phyloP scores from a whole-genome alignment of 139 green algal genomes.

The Asterochloris erici region DNA sequence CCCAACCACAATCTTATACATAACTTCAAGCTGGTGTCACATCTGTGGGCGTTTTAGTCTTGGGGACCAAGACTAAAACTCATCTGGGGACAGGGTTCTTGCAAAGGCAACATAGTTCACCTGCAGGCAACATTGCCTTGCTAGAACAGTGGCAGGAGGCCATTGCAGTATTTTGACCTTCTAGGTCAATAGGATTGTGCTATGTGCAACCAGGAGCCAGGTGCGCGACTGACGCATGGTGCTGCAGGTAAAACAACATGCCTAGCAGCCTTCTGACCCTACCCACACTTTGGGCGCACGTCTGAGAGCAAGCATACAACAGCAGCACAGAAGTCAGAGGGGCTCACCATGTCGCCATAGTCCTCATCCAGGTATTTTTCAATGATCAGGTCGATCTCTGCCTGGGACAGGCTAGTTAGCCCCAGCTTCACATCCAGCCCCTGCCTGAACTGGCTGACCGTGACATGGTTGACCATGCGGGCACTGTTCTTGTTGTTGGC shows the following conservation, averaged over 20 bases:
- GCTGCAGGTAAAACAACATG: not conserved
- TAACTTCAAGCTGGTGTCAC: no score
- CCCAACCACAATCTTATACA: no score
- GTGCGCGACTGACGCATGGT: not conserved
- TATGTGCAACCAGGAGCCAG: not conserved
- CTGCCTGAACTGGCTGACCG: constrained; percentile 61
- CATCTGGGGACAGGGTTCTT: not conserved
- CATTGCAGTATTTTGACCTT: not conserved
- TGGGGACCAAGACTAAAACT: no score
- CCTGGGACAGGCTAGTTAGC: constrained; percentile 8
- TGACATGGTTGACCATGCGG: constrained; percentile 72
- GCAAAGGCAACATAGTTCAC: constrained; percentile 74
- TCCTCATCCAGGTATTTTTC: constrained; percentile 66
- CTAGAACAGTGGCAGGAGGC: not conserved
- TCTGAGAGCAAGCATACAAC: not conserved
- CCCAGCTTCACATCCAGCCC: constrained; percentile 36
- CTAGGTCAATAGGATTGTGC: not conserved
- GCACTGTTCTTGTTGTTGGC: constrained; percentile 57
- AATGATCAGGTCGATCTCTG: constrained; percentile 43
- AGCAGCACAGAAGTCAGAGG: not conserved
- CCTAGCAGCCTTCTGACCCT: no score
- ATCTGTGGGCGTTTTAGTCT: no score
- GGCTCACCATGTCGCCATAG: constrained; percentile 56
- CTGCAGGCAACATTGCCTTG: not conserved
- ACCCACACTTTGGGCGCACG: not conserved